Conservation (phyloP, 2,329 filamentous ascomycete species). For the Leptographium lundbergii region DNA sequence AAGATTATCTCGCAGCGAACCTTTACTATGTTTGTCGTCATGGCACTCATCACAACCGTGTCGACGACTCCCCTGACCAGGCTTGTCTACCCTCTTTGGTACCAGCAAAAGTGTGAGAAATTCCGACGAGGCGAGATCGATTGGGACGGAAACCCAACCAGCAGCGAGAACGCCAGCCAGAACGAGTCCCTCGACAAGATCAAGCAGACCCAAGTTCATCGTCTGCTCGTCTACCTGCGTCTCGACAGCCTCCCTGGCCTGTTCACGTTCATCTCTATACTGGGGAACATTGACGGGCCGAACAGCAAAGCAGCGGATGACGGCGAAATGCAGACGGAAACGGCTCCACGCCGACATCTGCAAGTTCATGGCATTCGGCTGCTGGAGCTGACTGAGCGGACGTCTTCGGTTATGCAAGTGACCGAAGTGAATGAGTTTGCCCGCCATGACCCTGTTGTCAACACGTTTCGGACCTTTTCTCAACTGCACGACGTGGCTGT, state of each 20-base stretch:
- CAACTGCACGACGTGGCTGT: slow-evolving; percentile 73
- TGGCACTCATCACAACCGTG: slow-evolving; percentile 81
- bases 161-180: slow-evolving; percentile 16
- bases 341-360: slow-evolving; percentile 35
- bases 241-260: slow-evolving; percentile 74
- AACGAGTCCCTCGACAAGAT: slow-evolving; percentile 18
- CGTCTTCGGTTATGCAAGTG: slow-evolving; percentile 90
- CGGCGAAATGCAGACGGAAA: slow-evolving; percentile 13
- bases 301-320: slow-evolving; percentile 22
- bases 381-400: slow-evolving; percentile 78
- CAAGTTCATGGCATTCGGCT: slow-evolving; percentile 77
- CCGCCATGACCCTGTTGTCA: slow-evolving; percentile 68
- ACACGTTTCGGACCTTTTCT: slow-evolving; percentile 81
- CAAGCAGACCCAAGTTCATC: slow-evolving; percentile 35
- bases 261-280: slow-evolving; percentile 68
- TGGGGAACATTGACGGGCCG: slow-evolving; percentile 33
- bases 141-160: slow-evolving; percentile 48
- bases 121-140: slow-evolving; percentile 78
- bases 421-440: slow-evolving; percentile 65
- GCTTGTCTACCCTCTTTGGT: slow-evolving; percentile 57
- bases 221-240: slow-evolving; percentile 68
- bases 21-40: slow-evolving; percentile 90
- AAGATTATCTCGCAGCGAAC: slow-evolving; percentile 68
- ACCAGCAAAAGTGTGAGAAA: slow-evolving; percentile 37
- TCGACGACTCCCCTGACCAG: slow-evolving; percentile 66